These are phyloP conservation scores for Sanghuangporus sanghuang DNA, from an alignment of 1,284 basidiomycete genomes.

Conservation along the genomic window DNA sequence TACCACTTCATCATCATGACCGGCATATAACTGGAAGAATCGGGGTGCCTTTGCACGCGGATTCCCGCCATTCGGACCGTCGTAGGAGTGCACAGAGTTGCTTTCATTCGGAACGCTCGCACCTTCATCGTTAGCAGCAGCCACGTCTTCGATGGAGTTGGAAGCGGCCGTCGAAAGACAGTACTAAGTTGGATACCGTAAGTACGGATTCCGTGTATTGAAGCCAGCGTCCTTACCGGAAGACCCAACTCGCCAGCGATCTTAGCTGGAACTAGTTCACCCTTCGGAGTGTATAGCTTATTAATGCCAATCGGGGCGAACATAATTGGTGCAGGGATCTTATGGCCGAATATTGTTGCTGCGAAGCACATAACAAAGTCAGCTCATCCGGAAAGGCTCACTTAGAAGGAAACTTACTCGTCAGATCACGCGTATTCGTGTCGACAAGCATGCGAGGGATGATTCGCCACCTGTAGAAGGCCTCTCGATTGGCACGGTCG, in stretches of 20 bases:
- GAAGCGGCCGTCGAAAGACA: constrained; percentile 53
- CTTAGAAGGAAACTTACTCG: constrained; percentile 25
- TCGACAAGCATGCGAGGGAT: constrained; percentile 56
- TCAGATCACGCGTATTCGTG: constrained; percentile 50
- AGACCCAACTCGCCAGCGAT: constrained; percentile 52
- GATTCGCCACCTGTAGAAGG: constrained; percentile 48
- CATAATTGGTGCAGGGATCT: constrained; percentile 46
- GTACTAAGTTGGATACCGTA: constrained; percentile 30
- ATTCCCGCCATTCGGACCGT: constrained; percentile 32
- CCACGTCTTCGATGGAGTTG: constrained; percentile 50
- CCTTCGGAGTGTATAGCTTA: constrained; percentile 46
- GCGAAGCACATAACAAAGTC: neutral
- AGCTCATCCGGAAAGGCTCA: neutral
- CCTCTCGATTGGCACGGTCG: constrained; percentile 47
- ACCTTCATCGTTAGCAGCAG: constrained; percentile 40
- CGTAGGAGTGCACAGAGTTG: constrained; percentile 32
- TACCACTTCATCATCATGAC: constrained; percentile 49
- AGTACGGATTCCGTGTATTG: neutral
- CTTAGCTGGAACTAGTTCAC: constrained; percentile 50
- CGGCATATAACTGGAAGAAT: constrained; percentile 61
- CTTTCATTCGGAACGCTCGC: constrained; percentile 34
- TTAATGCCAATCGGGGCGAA: constrained; percentile 59
- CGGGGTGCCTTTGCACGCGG: constrained; percentile 35
- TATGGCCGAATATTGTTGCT: constrained; percentile 50
- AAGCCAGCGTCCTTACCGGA: constrained; percentile 29